Evolutionary conservation across 2,329 filamentous ascomycete genomes (phyloP).

Genomic region (Pyricularia pennisetigena): DNA sequence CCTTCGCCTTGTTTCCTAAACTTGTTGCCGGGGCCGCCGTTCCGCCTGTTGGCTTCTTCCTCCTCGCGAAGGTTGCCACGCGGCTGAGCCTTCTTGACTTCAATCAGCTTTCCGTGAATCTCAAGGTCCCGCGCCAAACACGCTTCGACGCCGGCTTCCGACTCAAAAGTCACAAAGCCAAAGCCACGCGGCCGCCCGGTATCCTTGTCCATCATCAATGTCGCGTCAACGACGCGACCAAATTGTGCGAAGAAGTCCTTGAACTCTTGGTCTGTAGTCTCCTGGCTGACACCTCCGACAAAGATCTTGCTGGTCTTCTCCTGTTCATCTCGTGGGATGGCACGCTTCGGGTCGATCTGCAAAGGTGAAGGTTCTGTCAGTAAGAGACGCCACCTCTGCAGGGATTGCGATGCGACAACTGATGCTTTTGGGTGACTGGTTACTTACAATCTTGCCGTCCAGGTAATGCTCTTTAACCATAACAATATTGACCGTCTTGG

Average conservation of each 20-base stretch:
- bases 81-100: constrained; percentile 96
- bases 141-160: constrained; percentile 85
- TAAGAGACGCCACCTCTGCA: neutral
- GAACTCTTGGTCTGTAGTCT: constrained; percentile 93
- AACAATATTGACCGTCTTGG: constrained; percentile 95
- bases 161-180: constrained; percentile 97
- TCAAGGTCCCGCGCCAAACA: constrained; percentile 78
- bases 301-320: constrained; percentile 99
- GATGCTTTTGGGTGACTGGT: neutral
- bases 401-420: neutral
- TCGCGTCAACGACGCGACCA: constrained; percentile 91
- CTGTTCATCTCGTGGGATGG: constrained; percentile 94
- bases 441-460: constrained; percentile 90
- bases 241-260: constrained; percentile 96
- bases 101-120: constrained; percentile 92
- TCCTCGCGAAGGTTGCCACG: constrained; percentile 90
- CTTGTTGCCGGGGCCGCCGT: constrained; percentile 34
- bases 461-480: constrained; percentile 99
- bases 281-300: constrained; percentile 93
- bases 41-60: constrained; percentile 57
- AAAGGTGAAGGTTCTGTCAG: neutral
- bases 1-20: constrained; percentile 40
- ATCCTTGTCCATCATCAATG: constrained; percentile 99
- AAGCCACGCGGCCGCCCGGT: constrained; percentile 95
- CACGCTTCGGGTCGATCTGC: constrained; percentile 97